These are phyloP conservation scores for Fusarium sulawesiense DNA, from an alignment of 2,329 filamentous ascomycete species.

Conservation along the genomic window DNA sequence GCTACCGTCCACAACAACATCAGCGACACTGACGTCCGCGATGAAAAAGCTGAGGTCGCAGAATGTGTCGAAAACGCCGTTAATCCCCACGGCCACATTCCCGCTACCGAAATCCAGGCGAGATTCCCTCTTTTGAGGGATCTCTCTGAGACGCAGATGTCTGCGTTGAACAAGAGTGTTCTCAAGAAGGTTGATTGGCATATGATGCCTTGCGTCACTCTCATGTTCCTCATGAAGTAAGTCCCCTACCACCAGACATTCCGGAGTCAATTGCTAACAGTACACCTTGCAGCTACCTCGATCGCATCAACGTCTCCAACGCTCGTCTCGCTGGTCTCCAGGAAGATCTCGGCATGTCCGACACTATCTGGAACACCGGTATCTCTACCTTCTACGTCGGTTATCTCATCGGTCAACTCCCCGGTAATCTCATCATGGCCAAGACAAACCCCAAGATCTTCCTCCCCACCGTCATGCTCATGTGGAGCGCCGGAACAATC, in stretches of 20 bases:
- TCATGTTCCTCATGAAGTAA: constrained; percentile 32
- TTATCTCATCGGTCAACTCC: constrained; percentile 59
- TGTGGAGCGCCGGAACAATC: constrained; percentile 56
- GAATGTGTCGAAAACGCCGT: constrained; percentile 19
- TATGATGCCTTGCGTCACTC: constrained; percentile 36
- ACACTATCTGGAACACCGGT: constrained; percentile 54
- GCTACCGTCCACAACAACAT: constrained; percentile 2
- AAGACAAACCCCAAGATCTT: constrained; percentile 52
- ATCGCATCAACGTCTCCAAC: constrained; percentile 63
- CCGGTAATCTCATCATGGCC: constrained; percentile 60
- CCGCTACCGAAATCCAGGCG: constrained; percentile 43
- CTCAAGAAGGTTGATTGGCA: constrained; percentile 49
- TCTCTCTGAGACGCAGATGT: constrained; percentile 41
- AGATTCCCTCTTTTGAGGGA: constrained; percentile 40
- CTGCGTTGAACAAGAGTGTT: constrained; percentile 43
- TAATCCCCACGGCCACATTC: background rate
- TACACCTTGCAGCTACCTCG: constrained; percentile 57
- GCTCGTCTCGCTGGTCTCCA: constrained; percentile 54
- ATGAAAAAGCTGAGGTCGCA: constrained; percentile 1
- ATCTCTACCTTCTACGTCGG: constrained; percentile 60
- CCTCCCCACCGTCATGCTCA: constrained; percentile 55
- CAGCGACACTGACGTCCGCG: background rate
- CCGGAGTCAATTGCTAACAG: background rate
- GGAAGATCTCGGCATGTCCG: constrained; percentile 51
- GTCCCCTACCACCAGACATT: background rate